A percentile compares a stretch with the other conserved stretches of the same genome.
Conservation (phyloP, 768 basidiomycete genomes). For the Sutorius australiensis region DNA sequence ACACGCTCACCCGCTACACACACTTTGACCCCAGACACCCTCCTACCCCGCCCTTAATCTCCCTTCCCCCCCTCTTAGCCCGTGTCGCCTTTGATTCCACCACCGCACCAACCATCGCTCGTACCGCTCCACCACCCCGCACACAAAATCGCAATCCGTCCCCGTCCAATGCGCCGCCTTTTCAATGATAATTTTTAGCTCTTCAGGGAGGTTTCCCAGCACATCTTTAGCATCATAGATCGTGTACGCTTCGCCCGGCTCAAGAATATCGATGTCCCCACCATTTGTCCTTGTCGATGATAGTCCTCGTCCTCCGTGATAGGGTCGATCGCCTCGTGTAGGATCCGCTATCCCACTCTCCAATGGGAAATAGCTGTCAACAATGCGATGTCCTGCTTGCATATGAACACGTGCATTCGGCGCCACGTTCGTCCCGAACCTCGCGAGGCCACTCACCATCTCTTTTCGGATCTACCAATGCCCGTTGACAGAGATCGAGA, state of each 20-base stretch:
- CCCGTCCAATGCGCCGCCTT: slow-evolving; percentile 56
- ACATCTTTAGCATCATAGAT: slow-evolving; percentile 70
- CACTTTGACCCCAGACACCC: background rate
- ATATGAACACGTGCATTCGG: slow-evolving; percentile 5
- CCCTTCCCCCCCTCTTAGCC: slow-evolving; percentile 2
- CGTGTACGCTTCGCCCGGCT: slow-evolving; percentile 58
- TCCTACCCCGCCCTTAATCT: slow-evolving; percentile 15
- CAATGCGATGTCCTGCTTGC: slow-evolving; percentile 28
- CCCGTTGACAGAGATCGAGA: slow-evolving; percentile 58
- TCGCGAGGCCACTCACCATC: slow-evolving; percentile 23
- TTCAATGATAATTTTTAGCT: slow-evolving; percentile 48
- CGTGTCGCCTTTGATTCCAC: slow-evolving; percentile 35
- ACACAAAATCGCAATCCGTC: slow-evolving; percentile 48
- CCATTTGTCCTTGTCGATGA: slow-evolving; percentile 8
- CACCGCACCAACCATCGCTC: slow-evolving; percentile 60
- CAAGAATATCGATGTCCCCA: slow-evolving; percentile 17
- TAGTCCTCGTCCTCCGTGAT: slow-evolving; percentile 6
- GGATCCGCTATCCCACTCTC: background rate
- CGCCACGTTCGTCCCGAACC: slow-evolving; percentile 11
- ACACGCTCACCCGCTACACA: background rate
- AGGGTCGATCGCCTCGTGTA: background rate
- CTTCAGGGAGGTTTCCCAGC: slow-evolving; percentile 51
- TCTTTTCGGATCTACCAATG: slow-evolving; percentile 37
- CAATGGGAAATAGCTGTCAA: slow-evolving; percentile 44
- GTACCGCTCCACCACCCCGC: slow-evolving; percentile 55